These are phyloP conservation scores for Solanum chiquidenum DNA, from an alignment of 257 asterid species.

Conservation along the genomic window DNA sequence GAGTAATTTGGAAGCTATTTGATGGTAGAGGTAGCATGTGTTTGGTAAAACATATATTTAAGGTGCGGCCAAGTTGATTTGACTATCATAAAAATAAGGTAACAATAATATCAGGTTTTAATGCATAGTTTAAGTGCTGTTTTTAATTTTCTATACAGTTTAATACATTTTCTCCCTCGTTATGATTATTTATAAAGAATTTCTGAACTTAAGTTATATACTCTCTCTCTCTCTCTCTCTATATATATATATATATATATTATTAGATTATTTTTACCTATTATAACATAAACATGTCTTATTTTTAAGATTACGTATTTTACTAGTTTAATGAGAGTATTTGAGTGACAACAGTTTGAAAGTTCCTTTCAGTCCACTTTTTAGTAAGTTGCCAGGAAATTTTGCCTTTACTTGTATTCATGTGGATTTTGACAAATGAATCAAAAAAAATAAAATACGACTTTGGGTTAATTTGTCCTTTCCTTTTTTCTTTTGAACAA, in stretches of 20 bases:
- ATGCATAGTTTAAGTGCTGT: background rate
- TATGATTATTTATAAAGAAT: background rate
- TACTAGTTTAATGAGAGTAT: background rate
- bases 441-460: background rate
- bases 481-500: background rate
- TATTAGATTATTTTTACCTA: rapidly evolving
- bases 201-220: background rate
- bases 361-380: background rate
- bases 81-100: background rate
- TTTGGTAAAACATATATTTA: background rate
- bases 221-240: background rate
- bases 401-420: too few relatives aligned
- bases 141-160: background rate
- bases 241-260: background rate
- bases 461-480: background rate
- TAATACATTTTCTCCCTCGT: background rate
- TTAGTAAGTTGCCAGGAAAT: background rate
- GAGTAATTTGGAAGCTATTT: background rate
- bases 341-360: background rate
- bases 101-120: background rate
- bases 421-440: background rate
- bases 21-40: background rate
- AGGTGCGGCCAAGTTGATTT: rapidly evolving
- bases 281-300: background rate
- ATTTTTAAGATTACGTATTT: background rate